A percentile compares a stretch with the other conserved stretches of the same genome.
These are phyloP conservation scores for Petunia secreta DNA, from an alignment of 257 asterid genomes.

Conservation along the genomic window DNA sequence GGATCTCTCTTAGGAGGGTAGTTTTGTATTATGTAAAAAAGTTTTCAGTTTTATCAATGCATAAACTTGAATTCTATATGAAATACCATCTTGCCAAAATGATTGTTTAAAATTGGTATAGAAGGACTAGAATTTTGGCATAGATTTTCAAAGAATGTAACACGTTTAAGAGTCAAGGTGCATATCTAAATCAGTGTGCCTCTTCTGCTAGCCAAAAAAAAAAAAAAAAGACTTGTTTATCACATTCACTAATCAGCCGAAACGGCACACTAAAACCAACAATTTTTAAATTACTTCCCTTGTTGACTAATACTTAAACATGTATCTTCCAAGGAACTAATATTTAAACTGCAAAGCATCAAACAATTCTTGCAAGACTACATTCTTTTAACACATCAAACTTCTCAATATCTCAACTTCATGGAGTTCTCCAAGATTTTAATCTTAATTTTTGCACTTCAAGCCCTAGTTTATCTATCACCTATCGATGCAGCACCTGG, in stretches of 20 bases:
- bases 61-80: no score
- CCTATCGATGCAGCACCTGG: conserved; percentile 31
- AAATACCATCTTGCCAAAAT: no score
- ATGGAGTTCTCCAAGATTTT: conserved; percentile 42
- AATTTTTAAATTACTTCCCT: not conserved
- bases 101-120: not conserved
- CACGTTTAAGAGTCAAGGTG: not conserved
- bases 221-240: not conserved
- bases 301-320: not conserved
- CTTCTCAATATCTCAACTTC: not conserved
- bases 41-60: no score
- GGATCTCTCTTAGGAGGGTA: no score
- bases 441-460: conserved; percentile 30
- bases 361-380: not conserved
- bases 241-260: not conserved
- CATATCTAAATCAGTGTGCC: not conserved
- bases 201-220: not conserved
- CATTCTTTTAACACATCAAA: not conserved
- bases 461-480: conserved; percentile 22
- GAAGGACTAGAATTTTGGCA: not conserved
- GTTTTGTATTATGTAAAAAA: no score
- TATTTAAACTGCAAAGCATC: not conserved
- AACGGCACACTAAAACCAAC: not conserved
- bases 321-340: not conserved
- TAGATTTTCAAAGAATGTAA: not conserved